Evolutionary conservation across 495 filamentous ascomycete genomes (phyloP).

Genomic region (Penicillium desertorum): DNA sequence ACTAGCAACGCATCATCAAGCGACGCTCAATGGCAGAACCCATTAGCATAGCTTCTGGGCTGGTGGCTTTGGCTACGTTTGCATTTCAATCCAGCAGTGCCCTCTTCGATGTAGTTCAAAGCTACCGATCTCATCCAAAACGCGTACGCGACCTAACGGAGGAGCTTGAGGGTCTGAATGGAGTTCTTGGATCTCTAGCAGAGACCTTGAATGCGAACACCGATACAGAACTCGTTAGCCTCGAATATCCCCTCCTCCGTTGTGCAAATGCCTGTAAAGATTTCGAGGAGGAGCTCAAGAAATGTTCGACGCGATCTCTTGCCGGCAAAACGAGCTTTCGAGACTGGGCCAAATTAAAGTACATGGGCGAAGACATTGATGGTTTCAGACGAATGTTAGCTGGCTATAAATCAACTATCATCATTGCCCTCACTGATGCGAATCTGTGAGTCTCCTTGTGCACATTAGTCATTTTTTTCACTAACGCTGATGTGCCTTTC

Average conservation of each 20-base stretch:
- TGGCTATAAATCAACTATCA: constrained; percentile 44
- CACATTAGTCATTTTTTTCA: constrained; percentile 6
- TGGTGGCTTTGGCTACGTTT: constrained; percentile 29
- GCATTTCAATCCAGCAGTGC: constrained; percentile 42
- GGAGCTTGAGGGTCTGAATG: constrained; percentile 41
- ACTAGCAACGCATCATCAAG: constrained; percentile 1
- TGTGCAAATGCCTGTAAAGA: constrained; percentile 31
- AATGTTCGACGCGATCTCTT: constrained; percentile 22
- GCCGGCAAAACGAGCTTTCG: constrained; percentile 24
- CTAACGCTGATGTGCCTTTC: constrained; percentile 8
- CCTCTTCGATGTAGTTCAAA: constrained; percentile 41
- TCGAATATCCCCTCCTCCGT: constrained; percentile 27
- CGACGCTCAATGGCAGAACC: background rate
- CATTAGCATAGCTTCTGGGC: background rate
- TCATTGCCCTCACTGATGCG: constrained; percentile 39
- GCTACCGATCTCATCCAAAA: constrained; percentile 39
- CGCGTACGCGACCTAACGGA: constrained; percentile 41
- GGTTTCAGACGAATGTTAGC: constrained; percentile 34
- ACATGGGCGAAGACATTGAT: constrained; percentile 32
- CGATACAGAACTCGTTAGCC: constrained; percentile 16
- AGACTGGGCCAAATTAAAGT: constrained; percentile 33
- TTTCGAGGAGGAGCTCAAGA: constrained; percentile 25
- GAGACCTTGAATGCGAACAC: constrained; percentile 24
- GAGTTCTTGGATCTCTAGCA: constrained; percentile 35
- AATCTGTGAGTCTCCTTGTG: constrained; percentile 36